phyloP scores from a whole-genome alignment of 1,284 basidiomycete species.

The Afroboletus lepidellus region DNA sequence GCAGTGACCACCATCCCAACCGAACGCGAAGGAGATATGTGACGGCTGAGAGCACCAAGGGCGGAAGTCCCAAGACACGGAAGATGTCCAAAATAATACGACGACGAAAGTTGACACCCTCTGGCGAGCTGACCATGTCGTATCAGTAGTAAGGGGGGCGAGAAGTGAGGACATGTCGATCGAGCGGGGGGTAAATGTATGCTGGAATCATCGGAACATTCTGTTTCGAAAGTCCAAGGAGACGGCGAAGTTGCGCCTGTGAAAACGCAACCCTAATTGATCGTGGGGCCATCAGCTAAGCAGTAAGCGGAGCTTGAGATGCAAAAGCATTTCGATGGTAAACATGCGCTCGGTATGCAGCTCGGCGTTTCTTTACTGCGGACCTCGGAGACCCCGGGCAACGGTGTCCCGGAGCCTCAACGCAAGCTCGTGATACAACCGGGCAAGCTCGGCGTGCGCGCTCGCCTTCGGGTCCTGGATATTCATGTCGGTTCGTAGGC shows the following conservation, averaged over 20 bases:
- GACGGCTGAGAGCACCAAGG: conserved; percentile 11
- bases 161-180: conserved; percentile 10
- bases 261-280: conserved; percentile 17
- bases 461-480: not conserved
- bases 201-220: conserved; percentile 7
- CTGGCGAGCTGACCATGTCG: conserved; percentile 14
- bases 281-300: not conserved
- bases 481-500: too few species aligned
- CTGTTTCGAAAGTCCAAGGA: conserved; percentile 11
- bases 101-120: conserved; percentile 21
- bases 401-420: not conserved
- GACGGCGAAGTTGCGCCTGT: conserved; percentile 13
- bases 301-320: conserved; percentile 9
- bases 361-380: conserved; percentile 13
- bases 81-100: conserved; percentile 28
- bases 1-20: conserved; percentile 32
- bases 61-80: conserved; percentile 18
- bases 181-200: conserved; percentile 20
- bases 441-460: not conserved
- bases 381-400: conserved; percentile 13
- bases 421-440: not conserved
- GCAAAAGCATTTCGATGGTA: not conserved
- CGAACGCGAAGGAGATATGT: conserved; percentile 10
- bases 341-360: not conserved
- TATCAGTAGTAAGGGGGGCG: not conserved